Conservation (phyloP, 768 basidiomycete species). For the Infundibulicybe gibba region DNA sequence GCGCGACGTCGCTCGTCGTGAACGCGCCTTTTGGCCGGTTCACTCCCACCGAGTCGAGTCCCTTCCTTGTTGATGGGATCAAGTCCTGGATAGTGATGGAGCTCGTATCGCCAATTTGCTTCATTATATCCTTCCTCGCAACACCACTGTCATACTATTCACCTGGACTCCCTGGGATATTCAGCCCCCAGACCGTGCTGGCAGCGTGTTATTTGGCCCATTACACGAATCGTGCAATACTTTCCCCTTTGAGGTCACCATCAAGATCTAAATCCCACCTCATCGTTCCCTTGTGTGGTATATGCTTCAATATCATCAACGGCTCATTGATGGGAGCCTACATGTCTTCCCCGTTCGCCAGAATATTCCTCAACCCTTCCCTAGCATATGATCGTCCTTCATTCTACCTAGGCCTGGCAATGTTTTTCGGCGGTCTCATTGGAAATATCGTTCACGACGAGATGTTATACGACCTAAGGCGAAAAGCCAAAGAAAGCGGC, state of each 20-base stretch:
- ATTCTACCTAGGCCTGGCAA: conserved; percentile 59
- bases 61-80: conserved; percentile 55
- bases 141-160: conserved; percentile 43
- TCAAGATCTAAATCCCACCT: conserved; percentile 75
- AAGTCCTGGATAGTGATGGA: conserved; percentile 81
- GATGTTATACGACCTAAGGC: conserved; percentile 77
- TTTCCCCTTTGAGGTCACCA: conserved; percentile 80
- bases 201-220: conserved; percentile 62
- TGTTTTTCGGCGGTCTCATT: conserved; percentile 70
- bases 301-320: conserved; percentile 70
- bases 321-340: conserved; percentile 69
- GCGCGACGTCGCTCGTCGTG: conserved; percentile 43
- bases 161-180: conserved; percentile 22
- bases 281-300: conserved; percentile 49
- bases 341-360: conserved; percentile 55
- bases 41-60: conserved; percentile 40
- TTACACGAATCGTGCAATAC: conserved; percentile 78
- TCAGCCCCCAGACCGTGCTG: conserved; percentile 46
- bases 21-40: conserved; percentile 86
- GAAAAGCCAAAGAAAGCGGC: conserved; percentile 44
- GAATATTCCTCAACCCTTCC: conserved; percentile 33
- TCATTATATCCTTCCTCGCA: conserved; percentile 45
- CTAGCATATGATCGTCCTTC: conserved; percentile 23
- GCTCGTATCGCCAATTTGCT: conserved; percentile 53
- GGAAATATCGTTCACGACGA: conserved; percentile 93